phyloP scores from a whole-genome alignment of 2,329 filamentous ascomycete species.

The Neurospora sp. region DNA sequence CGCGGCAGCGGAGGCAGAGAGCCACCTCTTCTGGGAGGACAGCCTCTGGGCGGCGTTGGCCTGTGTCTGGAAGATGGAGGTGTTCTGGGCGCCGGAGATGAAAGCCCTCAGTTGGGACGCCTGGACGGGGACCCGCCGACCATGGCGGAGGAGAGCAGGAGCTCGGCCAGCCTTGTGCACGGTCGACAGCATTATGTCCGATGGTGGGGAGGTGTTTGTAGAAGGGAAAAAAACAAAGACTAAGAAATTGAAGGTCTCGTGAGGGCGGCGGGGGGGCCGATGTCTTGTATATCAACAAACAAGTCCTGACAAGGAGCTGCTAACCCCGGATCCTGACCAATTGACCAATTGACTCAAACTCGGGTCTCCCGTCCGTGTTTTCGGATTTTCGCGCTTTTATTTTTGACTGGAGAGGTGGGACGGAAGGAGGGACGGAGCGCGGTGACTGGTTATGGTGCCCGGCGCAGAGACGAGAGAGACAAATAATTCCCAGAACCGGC shows the following conservation, averaged over 20 bases:
- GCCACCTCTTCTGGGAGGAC: constrained; percentile 35
- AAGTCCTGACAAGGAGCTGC: not conserved
- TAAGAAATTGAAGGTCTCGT: constrained; percentile 2
- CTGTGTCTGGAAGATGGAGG: constrained; percentile 24
- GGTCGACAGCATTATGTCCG: constrained; percentile 22
- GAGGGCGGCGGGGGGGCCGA: constrained; percentile 7
- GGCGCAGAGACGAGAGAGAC: constrained; percentile 6
- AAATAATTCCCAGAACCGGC: constrained; percentile 10
- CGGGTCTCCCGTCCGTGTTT: constrained; percentile 6
- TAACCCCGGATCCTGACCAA: constrained; percentile 5
- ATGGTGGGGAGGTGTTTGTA: constrained; percentile 1
- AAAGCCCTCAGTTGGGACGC: constrained; percentile 34
- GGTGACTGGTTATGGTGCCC: constrained; percentile 5
- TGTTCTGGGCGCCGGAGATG: constrained; percentile 21
- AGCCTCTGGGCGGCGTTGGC: constrained; percentile 20
- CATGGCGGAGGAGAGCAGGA: constrained; percentile 47
- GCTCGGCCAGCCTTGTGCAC: constrained; percentile 42
- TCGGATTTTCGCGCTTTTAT: constrained; percentile 1
- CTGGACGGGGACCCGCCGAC: constrained; percentile 39
- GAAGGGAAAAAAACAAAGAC: not conserved
- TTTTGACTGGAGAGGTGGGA: not conserved
- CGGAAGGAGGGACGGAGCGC: constrained; percentile 7
- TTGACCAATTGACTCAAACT: constrained; percentile 16
- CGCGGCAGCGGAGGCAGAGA: constrained; percentile 33
- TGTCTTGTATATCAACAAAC: constrained; percentile 9